A percentile compares a stretch with the other conserved stretches of the same genome.
These are phyloP conservation scores for Xylogone sp. DNA, from an alignment of 2,329 filamentous ascomycete genomes.

Conservation along the genomic window DNA sequence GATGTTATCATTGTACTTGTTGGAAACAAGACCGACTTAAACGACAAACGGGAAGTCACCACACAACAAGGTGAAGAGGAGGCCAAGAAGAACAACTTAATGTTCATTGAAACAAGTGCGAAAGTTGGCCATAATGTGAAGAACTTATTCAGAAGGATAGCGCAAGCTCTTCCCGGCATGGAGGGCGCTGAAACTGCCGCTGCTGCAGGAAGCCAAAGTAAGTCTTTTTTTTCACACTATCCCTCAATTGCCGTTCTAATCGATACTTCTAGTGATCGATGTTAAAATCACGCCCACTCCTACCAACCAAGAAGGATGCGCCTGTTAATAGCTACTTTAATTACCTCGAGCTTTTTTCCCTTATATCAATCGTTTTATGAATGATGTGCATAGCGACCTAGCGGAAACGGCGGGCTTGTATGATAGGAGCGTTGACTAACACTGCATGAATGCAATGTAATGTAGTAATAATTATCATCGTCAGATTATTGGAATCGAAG, in stretches of 20 bases:
- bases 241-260: conserved; percentile 20
- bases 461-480: conserved; percentile 12
- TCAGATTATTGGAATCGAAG: not conserved
- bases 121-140: conserved; percentile 99
- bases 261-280: conserved; percentile 70
- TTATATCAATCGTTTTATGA: conserved; percentile 22
- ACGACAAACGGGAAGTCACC: conserved; percentile 96
- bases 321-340: conserved; percentile 45
- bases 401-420: conserved; percentile 26
- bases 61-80: conserved; percentile 96
- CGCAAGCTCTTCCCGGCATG: conserved; percentile 96
- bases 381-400: conserved; percentile 28
- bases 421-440: conserved; percentile 22
- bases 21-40: conserved; percentile 98
- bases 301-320: conserved; percentile 69
- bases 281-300: conserved; percentile 77
- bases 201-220: conserved; percentile 73
- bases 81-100: conserved; percentile 94
- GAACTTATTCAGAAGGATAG: conserved; percentile 94
- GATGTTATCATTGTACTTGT: conserved; percentile 99
- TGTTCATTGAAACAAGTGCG: conserved; percentile 99
- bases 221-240: conserved; percentile 32
- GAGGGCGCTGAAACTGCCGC: conserved; percentile 80
- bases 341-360: conserved; percentile 13
- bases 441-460: conserved; percentile 8